Conservation (phyloP, 2,329 filamentous ascomycete genomes). For the Calonectria honghensis region DNA sequence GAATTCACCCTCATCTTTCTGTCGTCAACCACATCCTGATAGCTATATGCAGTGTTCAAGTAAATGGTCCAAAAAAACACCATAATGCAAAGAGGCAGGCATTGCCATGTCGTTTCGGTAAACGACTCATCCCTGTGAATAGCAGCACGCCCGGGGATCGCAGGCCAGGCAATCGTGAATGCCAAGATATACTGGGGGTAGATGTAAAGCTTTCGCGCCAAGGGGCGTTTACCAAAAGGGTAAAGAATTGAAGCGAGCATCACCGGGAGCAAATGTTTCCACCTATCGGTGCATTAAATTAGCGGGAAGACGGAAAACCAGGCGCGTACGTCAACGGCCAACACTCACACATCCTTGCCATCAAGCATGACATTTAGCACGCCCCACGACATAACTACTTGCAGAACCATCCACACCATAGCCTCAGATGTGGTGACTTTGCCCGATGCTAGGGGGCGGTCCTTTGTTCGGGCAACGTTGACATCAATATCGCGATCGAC, state of each 20-base stretch:
- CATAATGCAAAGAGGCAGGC: conserved; percentile 4
- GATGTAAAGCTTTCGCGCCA: conserved; percentile 5
- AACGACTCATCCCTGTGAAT: neutral
- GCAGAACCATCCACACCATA: neutral
- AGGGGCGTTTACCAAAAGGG: neutral
- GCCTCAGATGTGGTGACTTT: conserved; percentile 1
- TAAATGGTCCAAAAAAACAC: conserved; percentile 18
- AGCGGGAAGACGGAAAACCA: neutral
- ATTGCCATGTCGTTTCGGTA: neutral
- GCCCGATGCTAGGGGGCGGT: conserved; percentile 7
- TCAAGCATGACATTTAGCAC: neutral
- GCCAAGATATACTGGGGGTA: conserved; percentile 8
- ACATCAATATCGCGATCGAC: conserved; percentile 5
- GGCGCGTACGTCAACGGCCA: no score
- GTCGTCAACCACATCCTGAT: neutral
- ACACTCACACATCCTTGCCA: conserved; percentile 16
- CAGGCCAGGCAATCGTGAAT: conserved; percentile 8
- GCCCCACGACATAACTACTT: neutral
- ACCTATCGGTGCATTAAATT: neutral
- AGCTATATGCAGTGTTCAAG: neutral
- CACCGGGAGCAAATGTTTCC: neutral
- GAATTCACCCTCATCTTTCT: conserved; percentile 11
- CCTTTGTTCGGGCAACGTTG: conserved; percentile 8
- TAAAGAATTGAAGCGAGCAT: neutral
- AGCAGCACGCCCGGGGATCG: neutral